phyloP scores from a whole-genome alignment of 1,284 basidiomycete species.

The Cutaneotrichosporon sp. region DNA sequence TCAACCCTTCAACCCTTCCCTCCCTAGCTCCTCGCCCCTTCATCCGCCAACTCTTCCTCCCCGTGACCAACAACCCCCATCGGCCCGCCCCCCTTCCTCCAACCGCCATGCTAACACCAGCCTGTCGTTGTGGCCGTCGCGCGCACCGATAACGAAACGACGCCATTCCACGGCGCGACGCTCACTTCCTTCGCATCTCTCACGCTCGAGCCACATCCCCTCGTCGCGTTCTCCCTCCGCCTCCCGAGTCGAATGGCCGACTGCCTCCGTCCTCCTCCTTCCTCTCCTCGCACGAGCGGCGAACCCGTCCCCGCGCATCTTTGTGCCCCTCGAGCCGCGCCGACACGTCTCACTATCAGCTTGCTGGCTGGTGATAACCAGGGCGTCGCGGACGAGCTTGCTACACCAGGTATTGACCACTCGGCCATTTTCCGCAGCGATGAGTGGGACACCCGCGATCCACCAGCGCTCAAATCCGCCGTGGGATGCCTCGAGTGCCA shows the following conservation, averaged over 20 bases:
- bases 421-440: slow-evolving; percentile 29
- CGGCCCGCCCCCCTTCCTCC: too few relatives aligned
- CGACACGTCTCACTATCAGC: slow-evolving; percentile 33
- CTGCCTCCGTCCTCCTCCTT: slow-evolving; percentile 55
- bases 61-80: too few relatives aligned
- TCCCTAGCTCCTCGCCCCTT: too few relatives aligned
- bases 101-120: slow-evolving; percentile 25
- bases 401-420: slow-evolving; percentile 34
- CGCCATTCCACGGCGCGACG: slow-evolving; percentile 72
- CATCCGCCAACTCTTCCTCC: neutral
- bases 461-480: slow-evolving; percentile 25
- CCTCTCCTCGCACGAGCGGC: slow-evolving; percentile 1
- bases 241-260: slow-evolving; percentile 82
- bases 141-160: slow-evolving; percentile 4
- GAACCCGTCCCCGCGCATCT: neutral
- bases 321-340: slow-evolving; percentile 4
- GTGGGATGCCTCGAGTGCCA: slow-evolving; percentile 36
- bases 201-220: slow-evolving; percentile 77
- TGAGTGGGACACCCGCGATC: slow-evolving; percentile 25
- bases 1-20: neutral
- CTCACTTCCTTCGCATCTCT: slow-evolving; percentile 90
- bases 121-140: slow-evolving; percentile 52
- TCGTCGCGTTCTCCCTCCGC: slow-evolving; percentile 81
- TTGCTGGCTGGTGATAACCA: slow-evolving; percentile 35
- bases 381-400: slow-evolving; percentile 37